Conservation (phyloP, 2,329 filamentous ascomycete species). For the Rosellinia necatrix region DNA sequence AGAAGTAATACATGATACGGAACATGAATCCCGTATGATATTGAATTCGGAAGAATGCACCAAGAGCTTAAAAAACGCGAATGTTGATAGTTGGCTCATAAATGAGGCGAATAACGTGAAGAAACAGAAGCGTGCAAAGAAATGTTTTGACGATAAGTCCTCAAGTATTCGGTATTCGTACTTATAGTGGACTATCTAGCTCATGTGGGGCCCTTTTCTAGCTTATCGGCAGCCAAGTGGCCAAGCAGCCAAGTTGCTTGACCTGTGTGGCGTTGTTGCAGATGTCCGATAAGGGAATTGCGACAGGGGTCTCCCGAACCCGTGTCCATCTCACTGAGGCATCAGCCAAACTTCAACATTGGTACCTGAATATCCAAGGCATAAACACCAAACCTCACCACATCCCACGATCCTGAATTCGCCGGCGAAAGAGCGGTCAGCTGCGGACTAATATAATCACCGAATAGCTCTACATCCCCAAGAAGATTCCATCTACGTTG, state of each 20-base stretch:
- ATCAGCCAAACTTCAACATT: background rate
- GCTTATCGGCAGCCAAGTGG: conserved; percentile 1
- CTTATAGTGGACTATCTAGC: too few relatives aligned
- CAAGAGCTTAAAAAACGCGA: too few relatives aligned
- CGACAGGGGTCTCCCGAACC: conserved; percentile 21
- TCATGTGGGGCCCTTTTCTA: background rate
- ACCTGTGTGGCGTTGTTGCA: background rate
- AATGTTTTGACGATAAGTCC: too few relatives aligned
- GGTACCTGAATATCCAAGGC: background rate
- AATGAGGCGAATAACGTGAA: background rate
- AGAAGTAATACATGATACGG: too few relatives aligned
- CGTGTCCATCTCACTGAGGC: conserved; percentile 18
- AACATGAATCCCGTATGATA: too few relatives aligned
- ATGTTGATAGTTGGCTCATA: background rate
- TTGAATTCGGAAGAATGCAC: too few relatives aligned
- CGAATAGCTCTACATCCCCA: background rate
- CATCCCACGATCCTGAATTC: background rate
- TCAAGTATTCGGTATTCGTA: too few relatives aligned
- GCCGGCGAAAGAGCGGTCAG: background rate
- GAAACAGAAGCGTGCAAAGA: background rate
- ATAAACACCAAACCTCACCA: background rate
- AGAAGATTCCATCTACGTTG: background rate
- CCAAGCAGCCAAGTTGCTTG: conserved; percentile 4
- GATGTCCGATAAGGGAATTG: conserved; percentile 9
- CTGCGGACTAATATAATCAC: background rate